Conservation (phyloP, 2,329 filamentous ascomycete genomes). For the Neonectria ditissima region DNA sequence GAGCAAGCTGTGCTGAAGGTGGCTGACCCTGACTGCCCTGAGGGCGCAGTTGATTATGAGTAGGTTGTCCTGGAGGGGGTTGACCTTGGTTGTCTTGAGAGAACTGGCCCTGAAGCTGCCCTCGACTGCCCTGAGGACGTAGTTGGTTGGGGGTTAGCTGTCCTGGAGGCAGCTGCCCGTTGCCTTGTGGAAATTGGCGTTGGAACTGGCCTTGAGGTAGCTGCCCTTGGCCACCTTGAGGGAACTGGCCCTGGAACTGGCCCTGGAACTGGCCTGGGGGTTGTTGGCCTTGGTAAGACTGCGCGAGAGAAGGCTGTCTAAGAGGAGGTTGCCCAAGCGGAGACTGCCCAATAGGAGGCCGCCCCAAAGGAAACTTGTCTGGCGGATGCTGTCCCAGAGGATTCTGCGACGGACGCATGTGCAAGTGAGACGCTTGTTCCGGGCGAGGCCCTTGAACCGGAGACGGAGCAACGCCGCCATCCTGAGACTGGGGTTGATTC, state of each 20-base stretch:
- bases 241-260: neutral
- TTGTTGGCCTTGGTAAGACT: neutral
- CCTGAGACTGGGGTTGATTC: slow-evolving; percentile 31
- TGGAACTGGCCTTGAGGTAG: neutral
- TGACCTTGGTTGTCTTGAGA: neutral
- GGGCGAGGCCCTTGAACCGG: slow-evolving; percentile 9
- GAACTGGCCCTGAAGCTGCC: neutral
- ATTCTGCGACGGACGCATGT: slow-evolving; percentile 28
- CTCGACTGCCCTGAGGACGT: neutral
- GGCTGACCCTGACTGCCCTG: neutral
- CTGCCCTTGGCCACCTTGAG: neutral
- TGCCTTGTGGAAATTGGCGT: neutral
- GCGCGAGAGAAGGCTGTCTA: neutral
- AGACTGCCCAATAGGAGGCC: slow-evolving; percentile 9
- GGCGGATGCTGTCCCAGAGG: slow-evolving; percentile 25
- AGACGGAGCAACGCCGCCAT: neutral
- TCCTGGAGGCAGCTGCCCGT: neutral
- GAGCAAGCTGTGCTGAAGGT: slow-evolving; percentile 7
- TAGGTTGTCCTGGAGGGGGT: neutral
- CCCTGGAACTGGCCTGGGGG: neutral
- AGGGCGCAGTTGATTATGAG: neutral
- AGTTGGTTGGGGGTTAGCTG: neutral
- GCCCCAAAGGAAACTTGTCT: slow-evolving; percentile 8
- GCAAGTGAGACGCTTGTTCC: slow-evolving; percentile 19
- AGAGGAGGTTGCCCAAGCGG: slow-evolving; percentile 5